These are phyloP conservation scores for Phytophthora pistaciae DNA, from an alignment of 352 stramenopile species.

Conservation along the genomic window DNA sequence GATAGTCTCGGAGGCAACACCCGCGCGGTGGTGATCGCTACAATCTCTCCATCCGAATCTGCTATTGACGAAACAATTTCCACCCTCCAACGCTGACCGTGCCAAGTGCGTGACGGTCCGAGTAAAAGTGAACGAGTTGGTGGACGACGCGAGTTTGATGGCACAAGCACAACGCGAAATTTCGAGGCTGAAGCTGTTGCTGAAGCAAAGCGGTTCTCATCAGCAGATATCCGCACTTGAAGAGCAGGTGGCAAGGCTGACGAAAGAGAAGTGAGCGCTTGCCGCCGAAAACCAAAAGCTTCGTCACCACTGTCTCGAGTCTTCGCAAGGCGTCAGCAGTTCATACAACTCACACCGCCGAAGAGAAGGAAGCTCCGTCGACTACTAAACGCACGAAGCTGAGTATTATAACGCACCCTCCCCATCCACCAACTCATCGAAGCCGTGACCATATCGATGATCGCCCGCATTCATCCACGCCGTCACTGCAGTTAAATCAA, in stretches of 20 bases:
- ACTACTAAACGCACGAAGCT: neutral
- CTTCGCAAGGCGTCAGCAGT: conserved; percentile 26
- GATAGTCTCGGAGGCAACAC: conserved; percentile 90
- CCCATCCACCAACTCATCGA: conserved; percentile 4
- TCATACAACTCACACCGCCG: neutral
- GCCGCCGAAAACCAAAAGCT: conserved; percentile 61
- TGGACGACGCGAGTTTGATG: conserved; percentile 82
- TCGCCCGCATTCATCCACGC: conserved; percentile 3
- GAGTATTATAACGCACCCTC: neutral
- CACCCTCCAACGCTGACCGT: conserved; percentile 86
- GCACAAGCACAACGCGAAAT: conserved; percentile 82
- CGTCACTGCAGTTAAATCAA: conserved; percentile 40
- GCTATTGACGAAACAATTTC: conserved; percentile 92
- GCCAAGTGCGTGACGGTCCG: conserved; percentile 82
- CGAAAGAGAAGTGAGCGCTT: conserved; percentile 57
- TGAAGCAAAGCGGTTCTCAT: conserved; percentile 55
- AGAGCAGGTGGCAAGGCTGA: conserved; percentile 49
- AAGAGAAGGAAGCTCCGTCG: conserved; percentile 8
- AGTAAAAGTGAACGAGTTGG: conserved; percentile 84
- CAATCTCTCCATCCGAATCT: conserved; percentile 80
- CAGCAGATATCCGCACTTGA: conserved; percentile 52
- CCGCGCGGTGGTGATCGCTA: conserved; percentile 91
- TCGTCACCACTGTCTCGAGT: conserved; percentile 33
- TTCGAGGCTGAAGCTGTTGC: conserved; percentile 58
- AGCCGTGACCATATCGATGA: conserved; percentile 8